Percentiles rank a stretch among this genome's conserved stretches.
Evolutionary conservation across 2,329 filamentous ascomycete species (phyloP).

Genomic region (Colletotrichum horii): DNA sequence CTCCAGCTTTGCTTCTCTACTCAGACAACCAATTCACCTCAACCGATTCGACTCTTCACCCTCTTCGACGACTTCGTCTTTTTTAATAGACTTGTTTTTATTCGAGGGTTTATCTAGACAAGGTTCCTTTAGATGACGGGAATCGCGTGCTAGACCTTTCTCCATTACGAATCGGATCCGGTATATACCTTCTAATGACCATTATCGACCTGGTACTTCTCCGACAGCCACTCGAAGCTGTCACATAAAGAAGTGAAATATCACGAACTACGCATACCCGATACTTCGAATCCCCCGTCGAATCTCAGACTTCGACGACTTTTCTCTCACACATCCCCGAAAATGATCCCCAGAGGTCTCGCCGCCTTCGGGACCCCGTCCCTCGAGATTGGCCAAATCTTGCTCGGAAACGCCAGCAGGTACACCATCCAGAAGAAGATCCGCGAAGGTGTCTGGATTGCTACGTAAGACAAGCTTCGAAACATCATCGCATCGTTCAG

Average conservation of each 20-base stretch:
- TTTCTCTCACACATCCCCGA: not conserved
- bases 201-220: conserved; percentile 15
- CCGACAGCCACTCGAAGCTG: conserved; percentile 19
- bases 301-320: not conserved
- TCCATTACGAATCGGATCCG: not conserved
- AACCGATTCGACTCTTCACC: not conserved
- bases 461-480: not conserved
- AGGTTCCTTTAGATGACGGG: conserved; percentile 5
- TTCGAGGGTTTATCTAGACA: not conserved
- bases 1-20: not conserved
- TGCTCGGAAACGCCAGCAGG: conserved; percentile 16
- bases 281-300: not conserved
- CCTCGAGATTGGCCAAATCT: conserved; percentile 19
- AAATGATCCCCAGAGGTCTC: conserved; percentile 18
- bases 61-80: not conserved
- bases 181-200: conserved; percentile 10
- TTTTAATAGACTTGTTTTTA: not conserved
- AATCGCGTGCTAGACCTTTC: conserved; percentile 5
- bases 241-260: conserved; percentile 6
- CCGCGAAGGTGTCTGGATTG: conserved; percentile 20
- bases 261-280: not conserved
- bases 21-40: not conserved
- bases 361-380: conserved; percentile 15
- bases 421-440: conserved; percentile 23
- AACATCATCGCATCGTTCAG: not conserved